Percentiles rank a stretch among this genome's conserved stretches.
These are phyloP conservation scores for Colletotrichum acutatum DNA, from an alignment of 2,329 filamentous ascomycete genomes.

Conservation along the genomic window DNA sequence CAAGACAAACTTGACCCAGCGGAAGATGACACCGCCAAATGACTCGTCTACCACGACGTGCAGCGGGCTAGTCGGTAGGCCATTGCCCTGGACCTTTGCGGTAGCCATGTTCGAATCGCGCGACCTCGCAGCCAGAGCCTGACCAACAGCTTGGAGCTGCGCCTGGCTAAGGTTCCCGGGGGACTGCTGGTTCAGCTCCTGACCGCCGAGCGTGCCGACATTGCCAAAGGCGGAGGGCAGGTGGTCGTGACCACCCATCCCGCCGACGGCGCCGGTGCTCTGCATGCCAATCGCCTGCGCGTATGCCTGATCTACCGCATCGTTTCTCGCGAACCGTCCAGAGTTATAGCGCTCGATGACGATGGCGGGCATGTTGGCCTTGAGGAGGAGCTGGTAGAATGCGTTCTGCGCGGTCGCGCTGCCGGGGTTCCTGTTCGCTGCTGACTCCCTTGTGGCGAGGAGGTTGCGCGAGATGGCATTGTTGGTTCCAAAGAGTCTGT, in stretches of 20 bases:
- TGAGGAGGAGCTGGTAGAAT: conserved; percentile 91
- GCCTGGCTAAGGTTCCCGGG: conserved; percentile 62
- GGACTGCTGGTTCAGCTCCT: conserved; percentile 41
- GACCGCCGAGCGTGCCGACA: conserved; percentile 42
- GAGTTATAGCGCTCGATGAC: conserved; percentile 90
- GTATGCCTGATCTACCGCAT: conserved; percentile 82
- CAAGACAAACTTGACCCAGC: conserved; percentile 89
- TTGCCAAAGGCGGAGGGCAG: conserved; percentile 31
- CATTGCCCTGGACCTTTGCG: conserved; percentile 66
- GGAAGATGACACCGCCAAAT: conserved; percentile 81
- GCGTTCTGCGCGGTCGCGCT: conserved; percentile 91
- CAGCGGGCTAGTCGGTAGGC: conserved; percentile 78
- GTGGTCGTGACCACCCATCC: conserved; percentile 23
- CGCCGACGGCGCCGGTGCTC: conserved; percentile 35
- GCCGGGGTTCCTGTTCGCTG: conserved; percentile 90
- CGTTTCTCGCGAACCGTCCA: conserved; percentile 84
- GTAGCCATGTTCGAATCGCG: conserved; percentile 74
- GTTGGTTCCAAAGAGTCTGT: conserved; percentile 53
- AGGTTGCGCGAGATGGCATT: conserved; percentile 69
- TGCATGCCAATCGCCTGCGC: conserved; percentile 73
- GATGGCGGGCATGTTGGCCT: conserved; percentile 93
- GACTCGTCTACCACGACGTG: conserved; percentile 97
- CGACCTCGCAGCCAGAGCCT: conserved; percentile 80
- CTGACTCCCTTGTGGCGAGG: conserved; percentile 87
- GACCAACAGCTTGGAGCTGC: conserved; percentile 81